Base-by-base conservation (phyloP, 257 asterid genomes). In the Perilla frutescens region DNA sequence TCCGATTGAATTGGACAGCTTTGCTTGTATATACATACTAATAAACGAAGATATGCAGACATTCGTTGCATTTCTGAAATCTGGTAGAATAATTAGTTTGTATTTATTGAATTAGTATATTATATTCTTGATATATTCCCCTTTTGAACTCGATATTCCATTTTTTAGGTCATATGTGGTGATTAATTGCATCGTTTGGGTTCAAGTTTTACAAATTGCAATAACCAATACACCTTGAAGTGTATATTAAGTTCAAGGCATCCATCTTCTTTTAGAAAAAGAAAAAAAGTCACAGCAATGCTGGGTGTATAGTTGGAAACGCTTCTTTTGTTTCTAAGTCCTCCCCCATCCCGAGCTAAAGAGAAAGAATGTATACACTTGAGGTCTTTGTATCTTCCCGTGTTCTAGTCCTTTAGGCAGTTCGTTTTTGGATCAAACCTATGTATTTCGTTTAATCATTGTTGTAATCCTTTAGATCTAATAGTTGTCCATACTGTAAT, bases 351-450 rank as follows among this genome's bases (percentile, higher is more conserved):
- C 10, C 8, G 8, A 34, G 13, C 26, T 12, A 10, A 29, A 4
- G 34, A 69, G 40, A 47, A 7, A 39, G 48, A 32, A 69, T 43
- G 53, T 39, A 3, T n/a, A 32, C 11, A 20, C n/a, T 51, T 54
- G 39, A 39, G 5, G 0, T 6, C 7, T 20, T 12, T 36, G 64
- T 44, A 20, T 20, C 26, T 20, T 20, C 26, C 26, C 26, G 26
- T 20, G 26, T 20, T 20, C 26, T 20, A 20, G 26, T 20, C 26
- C 26, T 53, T 48, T 48, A 47, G 54, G 10, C 6, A 39, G 14
- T 78, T 77, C 15, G 48, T 57, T 44, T 32, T 48, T 80, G 14
- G 69, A 56, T n/a, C 70, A 65, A 12, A 20, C 43, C 29, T 44
- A 8, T 29, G 7, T 49, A 20, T 55, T 43, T 41, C 10, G 70